Evolutionary conservation across 352 stramenopile genomes (phyloP), one percentile per base, ranked within the genome.

Genomic region (Pythium aristosporum): DNA sequence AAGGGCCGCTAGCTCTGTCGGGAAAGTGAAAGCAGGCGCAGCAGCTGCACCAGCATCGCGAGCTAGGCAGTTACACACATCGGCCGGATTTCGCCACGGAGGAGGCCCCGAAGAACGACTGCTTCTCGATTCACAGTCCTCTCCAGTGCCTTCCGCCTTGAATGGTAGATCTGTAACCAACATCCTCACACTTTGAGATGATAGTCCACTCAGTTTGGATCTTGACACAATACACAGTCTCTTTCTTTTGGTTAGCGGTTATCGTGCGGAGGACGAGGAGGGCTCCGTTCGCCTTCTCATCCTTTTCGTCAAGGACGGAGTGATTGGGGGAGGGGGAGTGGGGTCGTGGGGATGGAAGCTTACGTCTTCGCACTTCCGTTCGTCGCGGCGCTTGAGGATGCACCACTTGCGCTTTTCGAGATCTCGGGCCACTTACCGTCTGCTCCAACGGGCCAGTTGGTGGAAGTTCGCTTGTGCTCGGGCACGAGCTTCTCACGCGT

Each of bases 401-500:
- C 41, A 62, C 47, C 41, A 62, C 47, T 59, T 41, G 57, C 53
- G 7, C 49, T 53, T 39, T 75, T 71, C 55, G 72, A 42, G 25
- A 63, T 42, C 46, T 89, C 77, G 44, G 80, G 80, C 82, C 84
- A 92, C 50, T 77, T 80, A 23, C 84, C 82, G 61, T 91, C 81
- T 13, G 87, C 41, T 67, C 79, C 74, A 50, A 90, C 77, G 6
- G 82, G 83, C 87, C 87, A 95, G 66, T 94, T 95, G 32, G 76
- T 76, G 30, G 75, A 57, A 57, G 83, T 92, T 52, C 87, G 85
- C 42, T 83, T 71, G 65, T 91, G 81, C 11, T 52, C 63, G 21
- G 87, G 87, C 61, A 95, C 78, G 70, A 95, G 81, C 75, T 89
- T 85, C 68, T 92, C 87, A 30, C 87, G 80, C 23, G 76, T 88